Conservation (phyloP, 257 asterid genomes). For the Rehmannia glutinosa region DNA sequence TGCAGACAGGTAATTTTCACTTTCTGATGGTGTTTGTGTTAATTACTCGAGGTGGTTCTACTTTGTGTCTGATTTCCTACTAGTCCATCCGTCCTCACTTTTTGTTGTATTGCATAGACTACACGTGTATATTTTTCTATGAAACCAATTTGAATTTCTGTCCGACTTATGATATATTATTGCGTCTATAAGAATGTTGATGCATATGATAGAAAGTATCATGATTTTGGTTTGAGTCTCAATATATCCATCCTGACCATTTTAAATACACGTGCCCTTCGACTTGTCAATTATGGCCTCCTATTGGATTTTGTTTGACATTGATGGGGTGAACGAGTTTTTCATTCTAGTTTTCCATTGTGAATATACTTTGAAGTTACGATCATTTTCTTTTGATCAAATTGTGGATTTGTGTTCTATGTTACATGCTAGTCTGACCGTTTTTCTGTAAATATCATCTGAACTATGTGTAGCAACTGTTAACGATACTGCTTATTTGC, state of each 20-base stretch:
- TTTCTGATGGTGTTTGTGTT: background rate
- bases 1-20: constrained; percentile 58
- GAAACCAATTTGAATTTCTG: no score
- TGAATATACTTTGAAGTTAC: background rate
- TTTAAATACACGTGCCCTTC: no score
- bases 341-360: background rate
- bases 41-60: background rate
- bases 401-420: background rate
- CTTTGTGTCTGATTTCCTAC: background rate
- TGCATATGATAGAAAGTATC: background rate
- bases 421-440: background rate
- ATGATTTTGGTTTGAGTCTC: no score
- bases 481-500: background rate
- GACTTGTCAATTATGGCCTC: background rate
- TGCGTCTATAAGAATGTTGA: background rate
- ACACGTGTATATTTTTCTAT: no score
- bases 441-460: background rate
- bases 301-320: background rate
- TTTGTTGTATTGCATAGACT: no score
- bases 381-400: background rate
- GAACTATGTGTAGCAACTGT: background rate
- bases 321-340: background rate
- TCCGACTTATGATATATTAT: no score
- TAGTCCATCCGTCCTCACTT: no score
- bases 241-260: no score